These are phyloP conservation scores for Saccharomyces pastorianus DNA, from an alignment of 1,139 yeast genomes.

Conservation along the genomic window DNA sequence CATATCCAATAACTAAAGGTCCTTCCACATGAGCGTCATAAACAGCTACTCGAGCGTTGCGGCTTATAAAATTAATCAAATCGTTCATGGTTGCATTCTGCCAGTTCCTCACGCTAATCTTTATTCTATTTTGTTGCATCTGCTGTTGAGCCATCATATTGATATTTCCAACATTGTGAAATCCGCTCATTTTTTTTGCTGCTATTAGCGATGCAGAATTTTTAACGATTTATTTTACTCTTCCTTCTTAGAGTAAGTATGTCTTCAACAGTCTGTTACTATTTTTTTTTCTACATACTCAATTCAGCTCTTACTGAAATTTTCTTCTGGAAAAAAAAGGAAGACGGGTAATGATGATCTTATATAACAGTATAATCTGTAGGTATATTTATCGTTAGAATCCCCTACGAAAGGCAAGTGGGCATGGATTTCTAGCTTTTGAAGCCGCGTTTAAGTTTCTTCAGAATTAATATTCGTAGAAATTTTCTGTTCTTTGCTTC, in stretches of 20 bases:
- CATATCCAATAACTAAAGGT: constrained; percentile 47
- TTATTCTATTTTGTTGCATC: constrained; percentile 21
- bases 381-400: neutral
- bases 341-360: neutral
- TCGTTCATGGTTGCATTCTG: constrained; percentile 68
- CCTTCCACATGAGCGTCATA: constrained; percentile 42
- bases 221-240: neutral
- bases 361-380: too few species aligned
- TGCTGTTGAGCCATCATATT: constrained; percentile 25
- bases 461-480: neutral
- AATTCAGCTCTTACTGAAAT: neutral
- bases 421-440: neutral
- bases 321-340: neutral
- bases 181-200: constrained; percentile 25
- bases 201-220: neutral
- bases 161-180: constrained; percentile 25
- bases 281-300: neutral
- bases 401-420: neutral
- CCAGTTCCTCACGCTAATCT: constrained; percentile 56
- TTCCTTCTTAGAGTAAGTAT: neutral
- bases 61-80: constrained; percentile 55
- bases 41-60: constrained; percentile 56
- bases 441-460: neutral
- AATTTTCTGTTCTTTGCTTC: neutral
- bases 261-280: neutral